A percentile compares a stretch with the other conserved stretches of the same genome.
Conservation (phyloP, 495 filamentous ascomycete genomes). For the Xylaria flabelliformis region DNA sequence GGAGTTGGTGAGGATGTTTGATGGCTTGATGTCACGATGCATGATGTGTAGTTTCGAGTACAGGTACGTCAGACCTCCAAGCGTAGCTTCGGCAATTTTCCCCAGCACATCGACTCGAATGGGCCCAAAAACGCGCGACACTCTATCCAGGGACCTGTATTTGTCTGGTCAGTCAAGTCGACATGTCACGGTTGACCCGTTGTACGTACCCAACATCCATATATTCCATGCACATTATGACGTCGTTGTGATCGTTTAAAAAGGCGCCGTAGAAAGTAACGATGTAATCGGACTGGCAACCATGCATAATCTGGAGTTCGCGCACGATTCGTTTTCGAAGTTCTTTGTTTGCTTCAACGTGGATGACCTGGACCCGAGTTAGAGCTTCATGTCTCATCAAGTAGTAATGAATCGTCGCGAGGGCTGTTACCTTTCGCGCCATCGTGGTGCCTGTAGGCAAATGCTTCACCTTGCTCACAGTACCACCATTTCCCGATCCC, state of each 20-base stretch:
- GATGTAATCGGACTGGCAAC: constrained; percentile 94
- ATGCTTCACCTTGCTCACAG: constrained; percentile 97
- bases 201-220: constrained; percentile 93
- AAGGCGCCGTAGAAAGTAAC: constrained; percentile 98
- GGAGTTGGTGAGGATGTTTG: constrained; percentile 95
- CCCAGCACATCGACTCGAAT: constrained; percentile 97
- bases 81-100: constrained; percentile 98
- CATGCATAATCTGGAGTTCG: constrained; percentile 96
- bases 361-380: constrained; percentile 74
- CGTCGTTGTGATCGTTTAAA: constrained; percentile 92
- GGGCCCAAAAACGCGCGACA: constrained; percentile 92
- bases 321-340: constrained; percentile 94
- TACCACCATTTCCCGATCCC: constrained; percentile 94
- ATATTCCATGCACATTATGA: constrained; percentile 99
- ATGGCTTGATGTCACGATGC: constrained; percentile 98
- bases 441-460: constrained; percentile 93
- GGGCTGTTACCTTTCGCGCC: constrained; percentile 82
- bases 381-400: not conserved
- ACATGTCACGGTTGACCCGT: constrained; percentile 25
- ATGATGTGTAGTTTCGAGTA: constrained; percentile 95
- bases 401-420: not conserved
- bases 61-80: constrained; percentile 91
- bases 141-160: constrained; percentile 85
- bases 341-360: constrained; percentile 96
- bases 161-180: constrained; percentile 43